Percentiles rank a stretch among this genome's conserved stretches.
phyloP scores from a whole-genome alignment of 177 flowering plant species.

The Telopea speciosissima region DNA sequence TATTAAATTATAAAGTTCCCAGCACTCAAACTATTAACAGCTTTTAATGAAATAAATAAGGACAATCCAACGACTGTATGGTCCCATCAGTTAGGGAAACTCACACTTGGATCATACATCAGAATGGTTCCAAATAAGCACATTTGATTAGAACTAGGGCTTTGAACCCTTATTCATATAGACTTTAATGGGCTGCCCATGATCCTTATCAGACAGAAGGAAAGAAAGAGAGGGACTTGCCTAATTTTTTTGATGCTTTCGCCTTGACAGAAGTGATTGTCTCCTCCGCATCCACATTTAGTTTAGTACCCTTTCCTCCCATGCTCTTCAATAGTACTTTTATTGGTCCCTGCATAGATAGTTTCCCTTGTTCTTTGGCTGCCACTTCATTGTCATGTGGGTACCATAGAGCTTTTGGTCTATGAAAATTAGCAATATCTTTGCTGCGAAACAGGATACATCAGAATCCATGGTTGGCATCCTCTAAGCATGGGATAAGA shows the following conservation, averaged over 20 bases:
- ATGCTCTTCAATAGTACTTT: slow-evolving; percentile 84
- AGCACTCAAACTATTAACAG: too few species aligned
- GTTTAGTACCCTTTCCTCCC: slow-evolving; percentile 94
- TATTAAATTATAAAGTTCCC: too few species aligned
- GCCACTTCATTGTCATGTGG: slow-evolving; percentile 92
- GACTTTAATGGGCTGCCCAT: too few species aligned
- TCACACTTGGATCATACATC: too few species aligned
- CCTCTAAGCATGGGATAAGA: background rate
- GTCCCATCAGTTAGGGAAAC: too few species aligned
- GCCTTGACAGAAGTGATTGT: slow-evolving; percentile 61
- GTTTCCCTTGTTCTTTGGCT: slow-evolving; percentile 72
- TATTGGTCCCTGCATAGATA: slow-evolving; percentile 69
- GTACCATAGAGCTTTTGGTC: slow-evolving; percentile 91
- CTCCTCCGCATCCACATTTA: slow-evolving; percentile 81
- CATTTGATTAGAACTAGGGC: too few species aligned
- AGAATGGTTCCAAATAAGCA: too few species aligned
- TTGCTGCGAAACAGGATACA: slow-evolving; percentile 50
- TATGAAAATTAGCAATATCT: slow-evolving; percentile 89
- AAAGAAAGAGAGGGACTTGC: slow-evolving; percentile 25
- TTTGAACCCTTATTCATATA: too few species aligned
- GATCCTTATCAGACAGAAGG: too few species aligned
- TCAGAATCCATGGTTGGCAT: background rate
- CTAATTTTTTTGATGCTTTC: slow-evolving; percentile 92
- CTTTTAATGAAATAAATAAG: too few species aligned
- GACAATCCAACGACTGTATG: too few species aligned